Evolutionary conservation across 164 flowering plant genomes (phyloP).

Genomic region (Annona squamosa): DNA sequence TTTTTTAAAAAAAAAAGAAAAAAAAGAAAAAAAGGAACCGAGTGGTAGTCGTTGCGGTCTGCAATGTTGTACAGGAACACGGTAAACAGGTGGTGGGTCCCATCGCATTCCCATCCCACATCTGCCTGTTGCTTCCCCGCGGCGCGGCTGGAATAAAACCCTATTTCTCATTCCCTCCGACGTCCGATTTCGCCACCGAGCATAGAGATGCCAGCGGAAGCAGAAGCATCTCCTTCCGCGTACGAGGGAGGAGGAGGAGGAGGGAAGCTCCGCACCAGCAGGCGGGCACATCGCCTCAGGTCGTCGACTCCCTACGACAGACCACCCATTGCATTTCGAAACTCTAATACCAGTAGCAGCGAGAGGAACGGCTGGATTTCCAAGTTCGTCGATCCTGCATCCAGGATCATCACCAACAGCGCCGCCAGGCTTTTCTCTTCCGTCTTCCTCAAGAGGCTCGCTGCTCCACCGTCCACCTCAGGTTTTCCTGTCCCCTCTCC

Average conservation of each 20-base stretch:
- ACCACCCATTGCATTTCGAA: slow-evolving; percentile 34
- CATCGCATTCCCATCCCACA: no score
- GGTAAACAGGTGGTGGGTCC: no score
- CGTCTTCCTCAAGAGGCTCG: slow-evolving; percentile 45
- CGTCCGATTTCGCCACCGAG: neutral
- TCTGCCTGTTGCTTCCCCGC: no score
- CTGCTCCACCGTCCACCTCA: slow-evolving; percentile 23
- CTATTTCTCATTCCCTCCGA: neutral
- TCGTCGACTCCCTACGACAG: slow-evolving; percentile 72
- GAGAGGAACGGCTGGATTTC: slow-evolving; percentile 46
- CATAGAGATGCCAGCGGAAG: slow-evolving; percentile 21
- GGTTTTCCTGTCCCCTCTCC: slow-evolving; percentile 2
- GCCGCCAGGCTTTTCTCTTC: slow-evolving; percentile 56
- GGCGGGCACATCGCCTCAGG: slow-evolving; percentile 29
- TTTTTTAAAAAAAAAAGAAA: no score
- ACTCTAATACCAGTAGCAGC: slow-evolving; percentile 8
- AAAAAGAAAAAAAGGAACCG: no score
- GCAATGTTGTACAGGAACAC: no score
- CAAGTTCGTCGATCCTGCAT: slow-evolving; percentile 78
- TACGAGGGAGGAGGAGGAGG: slow-evolving; percentile 48
- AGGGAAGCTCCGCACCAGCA: slow-evolving; percentile 42
- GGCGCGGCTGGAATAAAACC: slow-evolving; percentile 13
- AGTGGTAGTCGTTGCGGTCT: no score
- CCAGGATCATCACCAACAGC: slow-evolving; percentile 43
- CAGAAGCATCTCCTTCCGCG: neutral